Evolutionary conservation across 192 early-diverging fungal species (phyloP).

Genomic region (Piromyces finnis): DNA sequence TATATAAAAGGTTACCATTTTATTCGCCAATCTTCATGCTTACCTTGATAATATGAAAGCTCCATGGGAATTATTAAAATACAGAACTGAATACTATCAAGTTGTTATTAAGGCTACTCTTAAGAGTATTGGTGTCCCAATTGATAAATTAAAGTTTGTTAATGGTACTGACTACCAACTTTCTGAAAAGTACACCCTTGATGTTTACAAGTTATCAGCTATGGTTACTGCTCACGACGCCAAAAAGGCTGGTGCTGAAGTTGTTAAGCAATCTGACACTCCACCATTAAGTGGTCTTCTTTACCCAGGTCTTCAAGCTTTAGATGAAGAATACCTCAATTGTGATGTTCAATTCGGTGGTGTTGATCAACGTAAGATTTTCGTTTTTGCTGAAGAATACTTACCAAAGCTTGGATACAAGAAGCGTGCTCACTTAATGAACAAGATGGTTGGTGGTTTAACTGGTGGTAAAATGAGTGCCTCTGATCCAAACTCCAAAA

Average conservation of each 20-base stretch:
- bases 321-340: conserved; percentile 92
- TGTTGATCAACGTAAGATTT: conserved; percentile 98
- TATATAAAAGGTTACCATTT: conserved; percentile 48
- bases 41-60: conserved; percentile 98
- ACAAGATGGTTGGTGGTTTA: conserved; percentile 89
- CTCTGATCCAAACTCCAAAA: conserved; percentile 92
- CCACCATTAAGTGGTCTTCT: conserved; percentile 83
- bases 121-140: conserved; percentile 80
- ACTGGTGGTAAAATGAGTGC: conserved; percentile 89
- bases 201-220: conserved; percentile 72
- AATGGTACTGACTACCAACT: conserved; percentile 79
- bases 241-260: conserved; percentile 95
- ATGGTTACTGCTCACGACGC: conserved; percentile 84
- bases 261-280: conserved; percentile 86
- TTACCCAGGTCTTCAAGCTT: conserved; percentile 92
- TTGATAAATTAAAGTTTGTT: conserved; percentile 83
- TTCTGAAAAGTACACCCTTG: conserved; percentile 73
- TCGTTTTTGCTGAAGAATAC: conserved; percentile 90
- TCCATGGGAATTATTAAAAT: conserved; percentile 70
- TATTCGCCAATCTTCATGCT: conserved; percentile 92
- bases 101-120: conserved; percentile 74
- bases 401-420: conserved; percentile 84
- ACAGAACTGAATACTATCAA: conserved; percentile 88
- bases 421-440: conserved; percentile 96
- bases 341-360: conserved; percentile 95